Percentiles rank a stretch among this genome's conserved stretches.
These are phyloP conservation scores for Cenchrus fungigraminus DNA, from an alignment of 176 grass and related monocot species.

Conservation along the genomic window DNA sequence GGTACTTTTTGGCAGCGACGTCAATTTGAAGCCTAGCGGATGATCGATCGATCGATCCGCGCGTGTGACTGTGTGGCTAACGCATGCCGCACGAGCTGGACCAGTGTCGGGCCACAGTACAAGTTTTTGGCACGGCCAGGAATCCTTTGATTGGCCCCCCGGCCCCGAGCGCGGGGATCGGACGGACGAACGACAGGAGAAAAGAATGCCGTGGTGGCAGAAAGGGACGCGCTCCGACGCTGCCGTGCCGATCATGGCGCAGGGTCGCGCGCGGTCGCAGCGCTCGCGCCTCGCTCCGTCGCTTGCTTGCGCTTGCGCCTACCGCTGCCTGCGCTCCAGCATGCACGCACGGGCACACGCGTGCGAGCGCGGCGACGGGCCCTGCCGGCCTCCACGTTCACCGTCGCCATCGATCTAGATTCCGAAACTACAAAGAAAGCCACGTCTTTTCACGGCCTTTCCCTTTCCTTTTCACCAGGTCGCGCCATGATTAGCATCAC, in stretches of 20 bases:
- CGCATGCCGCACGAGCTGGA: neutral
- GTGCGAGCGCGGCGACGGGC: neutral
- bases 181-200: neutral
- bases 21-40: neutral
- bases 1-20: neutral
- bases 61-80: neutral
- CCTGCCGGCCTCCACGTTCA: neutral
- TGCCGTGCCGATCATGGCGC: conserved; percentile 34
- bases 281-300: neutral
- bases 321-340: neutral
- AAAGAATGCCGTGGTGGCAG: neutral
- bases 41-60: too few relatives aligned
- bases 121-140: neutral
- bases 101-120: neutral
- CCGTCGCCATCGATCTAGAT: conserved; percentile 10
- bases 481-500: neutral
- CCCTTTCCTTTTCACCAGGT: neutral
- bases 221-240: neutral
- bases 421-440: conserved; percentile 1
- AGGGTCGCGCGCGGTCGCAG: neutral
- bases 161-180: neutral
- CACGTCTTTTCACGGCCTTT: conserved; percentile 19
- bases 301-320: conserved; percentile 2
- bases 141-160: too few relatives aligned
- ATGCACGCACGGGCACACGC: neutral